phyloP scores from a whole-genome alignment of 2,329 filamentous ascomycete species.

The Curvularia lunata region DNA sequence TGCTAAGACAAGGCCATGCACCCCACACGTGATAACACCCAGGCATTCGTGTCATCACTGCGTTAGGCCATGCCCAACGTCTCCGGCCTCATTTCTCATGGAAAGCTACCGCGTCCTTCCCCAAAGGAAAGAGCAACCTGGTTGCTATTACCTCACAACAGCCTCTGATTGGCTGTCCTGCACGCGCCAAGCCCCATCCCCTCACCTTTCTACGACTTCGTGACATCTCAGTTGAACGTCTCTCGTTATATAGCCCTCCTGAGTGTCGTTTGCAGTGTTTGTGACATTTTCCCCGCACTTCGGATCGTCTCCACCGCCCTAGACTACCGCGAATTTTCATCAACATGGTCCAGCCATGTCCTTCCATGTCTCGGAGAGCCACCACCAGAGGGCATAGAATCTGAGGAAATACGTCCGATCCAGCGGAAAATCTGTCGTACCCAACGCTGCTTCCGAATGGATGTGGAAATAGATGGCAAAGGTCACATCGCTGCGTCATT shows the following conservation, averaged over 20 bases:
- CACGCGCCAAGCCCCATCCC: slow-evolving; percentile 18
- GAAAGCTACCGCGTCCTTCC: slow-evolving; percentile 1
- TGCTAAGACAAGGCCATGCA: background rate
- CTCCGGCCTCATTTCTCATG: background rate
- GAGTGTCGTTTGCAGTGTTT: background rate
- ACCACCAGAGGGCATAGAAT: background rate
- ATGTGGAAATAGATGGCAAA: background rate
- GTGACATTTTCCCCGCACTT: background rate
- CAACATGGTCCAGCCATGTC: background rate
- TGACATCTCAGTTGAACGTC: slow-evolving; percentile 1
- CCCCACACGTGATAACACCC: background rate
- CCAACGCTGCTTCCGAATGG: background rate
- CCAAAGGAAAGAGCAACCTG: slow-evolving; percentile 2
- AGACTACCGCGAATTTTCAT: background rate
- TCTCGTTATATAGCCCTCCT: background rate
- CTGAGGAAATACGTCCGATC: too few species aligned
- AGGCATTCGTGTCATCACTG: background rate
- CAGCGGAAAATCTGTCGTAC: background rate
- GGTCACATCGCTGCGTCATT: background rate
- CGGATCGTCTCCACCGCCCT: background rate
- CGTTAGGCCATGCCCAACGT: background rate
- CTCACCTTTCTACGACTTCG: slow-evolving; percentile 18
- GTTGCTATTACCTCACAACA: slow-evolving; percentile 26
- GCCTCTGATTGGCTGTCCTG: slow-evolving; percentile 17
- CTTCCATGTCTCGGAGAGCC: background rate